Evolutionary conservation across 768 basidiomycete species (phyloP).

Genomic region (Termitomyces sp.): DNA sequence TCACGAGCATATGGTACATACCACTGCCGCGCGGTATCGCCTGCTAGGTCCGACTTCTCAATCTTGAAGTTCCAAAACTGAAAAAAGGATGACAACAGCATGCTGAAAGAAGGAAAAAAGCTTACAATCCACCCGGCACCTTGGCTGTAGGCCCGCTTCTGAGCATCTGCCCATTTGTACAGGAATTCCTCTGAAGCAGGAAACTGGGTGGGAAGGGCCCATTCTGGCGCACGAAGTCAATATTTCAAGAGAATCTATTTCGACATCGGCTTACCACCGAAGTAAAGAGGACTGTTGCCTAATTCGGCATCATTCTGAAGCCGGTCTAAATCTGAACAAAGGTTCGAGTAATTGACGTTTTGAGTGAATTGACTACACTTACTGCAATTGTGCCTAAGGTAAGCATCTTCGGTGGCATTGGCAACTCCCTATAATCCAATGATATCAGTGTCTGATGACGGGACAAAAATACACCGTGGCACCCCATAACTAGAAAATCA

Average conservation of each 20-base stretch:
- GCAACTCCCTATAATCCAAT: constrained; percentile 55
- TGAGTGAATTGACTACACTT: constrained; percentile 16
- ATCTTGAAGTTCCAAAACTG: constrained; percentile 71
- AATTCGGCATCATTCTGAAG: constrained; percentile 29
- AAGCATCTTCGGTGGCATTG: constrained; percentile 55
- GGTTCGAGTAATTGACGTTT: neutral
- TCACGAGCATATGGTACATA: constrained; percentile 20
- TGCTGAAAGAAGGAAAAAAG: neutral
- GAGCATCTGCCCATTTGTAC: constrained; percentile 67
- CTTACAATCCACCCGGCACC: constrained; percentile 64
- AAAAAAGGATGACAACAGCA: neutral
- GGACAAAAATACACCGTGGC: constrained; percentile 11
- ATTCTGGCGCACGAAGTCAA: constrained; percentile 23
- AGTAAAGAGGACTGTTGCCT: constrained; percentile 34
- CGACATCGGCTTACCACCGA: constrained; percentile 25
- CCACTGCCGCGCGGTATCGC: constrained; percentile 59
- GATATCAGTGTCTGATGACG: constrained; percentile 1
- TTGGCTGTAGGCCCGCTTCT: constrained; percentile 59
- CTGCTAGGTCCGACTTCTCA: constrained; percentile 47
- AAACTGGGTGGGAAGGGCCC: constrained; percentile 59
- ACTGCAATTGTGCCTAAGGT: constrained; percentile 69
- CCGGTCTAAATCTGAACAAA: constrained; percentile 48
- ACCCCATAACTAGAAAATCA: constrained; percentile 48
- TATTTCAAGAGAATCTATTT: neutral
- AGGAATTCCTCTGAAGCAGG: constrained; percentile 56